Percentiles rank a stretch among this genome's conserved stretches.
phyloP scores from a whole-genome alignment of 371 early-diverging fungal species.

The Circinella minor region DNA sequence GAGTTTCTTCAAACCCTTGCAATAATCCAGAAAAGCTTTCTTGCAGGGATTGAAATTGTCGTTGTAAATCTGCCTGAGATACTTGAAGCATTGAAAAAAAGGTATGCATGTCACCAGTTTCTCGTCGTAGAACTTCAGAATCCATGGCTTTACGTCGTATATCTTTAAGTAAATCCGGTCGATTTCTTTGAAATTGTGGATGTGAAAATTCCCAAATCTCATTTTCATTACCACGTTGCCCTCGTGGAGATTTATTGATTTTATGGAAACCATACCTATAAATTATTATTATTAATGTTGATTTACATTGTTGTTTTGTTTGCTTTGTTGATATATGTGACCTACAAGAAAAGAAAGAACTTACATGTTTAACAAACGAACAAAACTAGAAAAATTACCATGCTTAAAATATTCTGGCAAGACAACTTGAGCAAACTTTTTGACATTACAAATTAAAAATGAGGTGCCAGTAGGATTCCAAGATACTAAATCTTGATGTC shows the following conservation, averaged over 20 bases:
- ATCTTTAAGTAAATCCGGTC: slow-evolving; percentile 49
- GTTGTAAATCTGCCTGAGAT: slow-evolving; percentile 68
- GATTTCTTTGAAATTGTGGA: slow-evolving; percentile 52
- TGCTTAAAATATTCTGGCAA: slow-evolving; percentile 84
- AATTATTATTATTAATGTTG: neutral
- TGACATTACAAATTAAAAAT: slow-evolving; percentile 86
- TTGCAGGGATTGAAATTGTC: slow-evolving; percentile 67
- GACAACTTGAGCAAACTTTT: slow-evolving; percentile 80
- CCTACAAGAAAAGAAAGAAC: slow-evolving; percentile 17
- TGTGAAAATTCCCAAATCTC: slow-evolving; percentile 63
- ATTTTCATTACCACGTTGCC: slow-evolving; percentile 73
- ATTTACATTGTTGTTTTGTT: neutral
- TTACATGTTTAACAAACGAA: slow-evolving; percentile 85
- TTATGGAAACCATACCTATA: slow-evolving; percentile 69
- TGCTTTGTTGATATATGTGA: slow-evolving; percentile 8
- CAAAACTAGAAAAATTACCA: slow-evolving; percentile 80
- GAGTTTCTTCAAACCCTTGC: slow-evolving; percentile 69
- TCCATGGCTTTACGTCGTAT: slow-evolving; percentile 71
- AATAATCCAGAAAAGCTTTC: slow-evolving; percentile 67
- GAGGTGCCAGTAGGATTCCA: slow-evolving; percentile 85
- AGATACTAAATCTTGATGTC: slow-evolving; percentile 74
- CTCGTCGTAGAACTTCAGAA: slow-evolving; percentile 69
- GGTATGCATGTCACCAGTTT: slow-evolving; percentile 71
- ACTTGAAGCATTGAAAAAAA: slow-evolving; percentile 73
- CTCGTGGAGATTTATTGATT: slow-evolving; percentile 70